Percentiles rank a stretch among this genome's conserved stretches.
Evolutionary conservation across 163 green algal species (phyloP).

Genomic region (Chlamydomonas reinhardtii): DNA sequence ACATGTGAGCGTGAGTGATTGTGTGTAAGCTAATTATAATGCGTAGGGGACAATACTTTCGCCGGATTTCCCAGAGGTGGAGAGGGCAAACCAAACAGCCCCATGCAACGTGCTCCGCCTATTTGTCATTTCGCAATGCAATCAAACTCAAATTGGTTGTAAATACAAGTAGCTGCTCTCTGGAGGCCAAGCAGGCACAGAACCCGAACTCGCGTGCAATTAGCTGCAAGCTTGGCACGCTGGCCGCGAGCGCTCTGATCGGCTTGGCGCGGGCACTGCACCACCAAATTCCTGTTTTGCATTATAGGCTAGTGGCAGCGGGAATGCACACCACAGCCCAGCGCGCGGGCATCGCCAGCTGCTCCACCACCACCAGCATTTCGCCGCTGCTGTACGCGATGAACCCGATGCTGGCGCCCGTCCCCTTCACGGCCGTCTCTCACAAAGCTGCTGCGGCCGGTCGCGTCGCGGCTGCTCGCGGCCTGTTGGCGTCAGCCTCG

Average conservation of each 20-base stretch:
- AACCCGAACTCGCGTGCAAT: too few relatives aligned
- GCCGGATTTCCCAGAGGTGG: too few relatives aligned
- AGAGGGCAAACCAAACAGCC: too few relatives aligned
- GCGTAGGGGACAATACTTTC: too few relatives aligned
- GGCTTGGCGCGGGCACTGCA: not conserved
- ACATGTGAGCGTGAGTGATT: too few relatives aligned
- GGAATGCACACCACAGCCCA: constrained; percentile 2
- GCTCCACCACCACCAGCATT: not conserved
- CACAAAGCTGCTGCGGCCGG: too few relatives aligned
- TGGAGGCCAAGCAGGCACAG: too few relatives aligned
- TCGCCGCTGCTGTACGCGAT: constrained; percentile 14
- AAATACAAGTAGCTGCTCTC: too few relatives aligned
- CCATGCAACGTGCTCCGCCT: too few relatives aligned
- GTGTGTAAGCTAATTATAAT: too few relatives aligned
- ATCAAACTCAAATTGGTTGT: too few relatives aligned
- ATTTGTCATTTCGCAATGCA: too few relatives aligned
- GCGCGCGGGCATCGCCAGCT: not conserved
- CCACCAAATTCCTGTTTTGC: not conserved
- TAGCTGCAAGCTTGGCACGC: not conserved
- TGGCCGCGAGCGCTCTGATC: not conserved
- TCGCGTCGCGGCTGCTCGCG: not conserved
- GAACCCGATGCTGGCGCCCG: not conserved
- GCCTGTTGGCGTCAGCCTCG: not conserved
- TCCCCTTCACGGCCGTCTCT: constrained; percentile 14
- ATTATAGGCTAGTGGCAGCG: not conserved